phyloP scores from a whole-genome alignment of 352 stramenopile species.

The Phytophthora meadii region DNA sequence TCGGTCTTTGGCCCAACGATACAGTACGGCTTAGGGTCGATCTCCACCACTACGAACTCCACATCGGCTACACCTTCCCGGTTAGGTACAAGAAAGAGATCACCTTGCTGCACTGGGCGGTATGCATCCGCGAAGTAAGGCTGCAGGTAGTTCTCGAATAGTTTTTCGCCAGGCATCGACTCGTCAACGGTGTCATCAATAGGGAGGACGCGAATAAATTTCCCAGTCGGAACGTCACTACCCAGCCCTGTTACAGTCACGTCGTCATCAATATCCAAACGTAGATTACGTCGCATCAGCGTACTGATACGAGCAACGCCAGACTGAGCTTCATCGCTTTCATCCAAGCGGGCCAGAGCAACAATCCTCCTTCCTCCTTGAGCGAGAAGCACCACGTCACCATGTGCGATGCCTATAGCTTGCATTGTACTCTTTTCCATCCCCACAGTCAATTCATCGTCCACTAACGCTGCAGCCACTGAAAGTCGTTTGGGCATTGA shows the following conservation, averaged over 20 bases:
- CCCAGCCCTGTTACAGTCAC: conserved; percentile 20
- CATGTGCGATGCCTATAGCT: conserved; percentile 17
- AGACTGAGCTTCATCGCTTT: conserved; percentile 25
- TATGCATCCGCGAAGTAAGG: conserved; percentile 23
- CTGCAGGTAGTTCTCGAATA: conserved; percentile 33
- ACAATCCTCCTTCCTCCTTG: conserved; percentile 22
- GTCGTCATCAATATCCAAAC: conserved; percentile 20
- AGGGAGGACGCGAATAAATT: conserved; percentile 25
- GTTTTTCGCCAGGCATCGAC: conserved; percentile 13
- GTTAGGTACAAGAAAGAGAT: conserved; percentile 18
- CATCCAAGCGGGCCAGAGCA: conserved; percentile 22
- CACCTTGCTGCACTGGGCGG: conserved; percentile 24
- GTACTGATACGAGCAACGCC: conserved; percentile 20
- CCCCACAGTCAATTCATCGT: conserved; percentile 20
- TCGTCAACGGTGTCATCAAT: conserved; percentile 34
- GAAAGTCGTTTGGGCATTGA: conserved; percentile 21
- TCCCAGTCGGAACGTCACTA: conserved; percentile 20
- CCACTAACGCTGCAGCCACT: conserved; percentile 18
- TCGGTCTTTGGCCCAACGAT: conserved; percentile 26
- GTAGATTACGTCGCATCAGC: conserved; percentile 32
- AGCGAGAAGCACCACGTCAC: conserved; percentile 25
- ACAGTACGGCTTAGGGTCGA: conserved; percentile 24
- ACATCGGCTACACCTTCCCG: conserved; percentile 9
- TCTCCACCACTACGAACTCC: conserved; percentile 32
- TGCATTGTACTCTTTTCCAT: conserved; percentile 23